These are phyloP conservation scores for Sporothrix sp. DNA, from an alignment of 2,329 filamentous ascomycete genomes.

Conservation along the genomic window DNA sequence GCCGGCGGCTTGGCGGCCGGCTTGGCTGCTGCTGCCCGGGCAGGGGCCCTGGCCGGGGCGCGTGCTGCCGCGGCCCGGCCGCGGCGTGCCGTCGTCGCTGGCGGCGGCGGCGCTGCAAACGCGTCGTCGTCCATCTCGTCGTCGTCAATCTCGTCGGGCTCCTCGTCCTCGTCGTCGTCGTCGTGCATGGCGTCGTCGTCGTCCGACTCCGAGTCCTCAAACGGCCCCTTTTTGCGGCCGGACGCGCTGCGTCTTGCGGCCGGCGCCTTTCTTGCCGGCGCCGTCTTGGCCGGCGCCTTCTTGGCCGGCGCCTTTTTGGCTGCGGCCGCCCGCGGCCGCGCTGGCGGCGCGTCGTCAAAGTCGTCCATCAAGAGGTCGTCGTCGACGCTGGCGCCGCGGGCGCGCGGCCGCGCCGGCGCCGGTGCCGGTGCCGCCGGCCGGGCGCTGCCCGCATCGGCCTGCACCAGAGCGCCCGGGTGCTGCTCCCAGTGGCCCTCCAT, in stretches of 20 bases:
- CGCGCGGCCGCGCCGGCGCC: slow-evolving; percentile 26
- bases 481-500: slow-evolving; percentile 80
- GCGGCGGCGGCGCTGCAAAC: slow-evolving; percentile 27
- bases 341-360: slow-evolving; percentile 41
- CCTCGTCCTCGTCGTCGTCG: slow-evolving; percentile 37
- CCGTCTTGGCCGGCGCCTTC: slow-evolving; percentile 25
- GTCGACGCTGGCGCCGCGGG: slow-evolving; percentile 31
- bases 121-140: slow-evolving; percentile 13
- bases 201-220: slow-evolving; percentile 29
- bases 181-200: slow-evolving; percentile 44
- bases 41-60: neutral
- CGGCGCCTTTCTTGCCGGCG: slow-evolving; percentile 28
- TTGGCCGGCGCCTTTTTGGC: slow-evolving; percentile 24
- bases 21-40: neutral
- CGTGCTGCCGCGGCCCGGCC: slow-evolving; percentile 1
- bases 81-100: slow-evolving; percentile 24
- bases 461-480: slow-evolving; percentile 55
- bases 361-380: slow-evolving; percentile 43
- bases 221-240: slow-evolving; percentile 34
- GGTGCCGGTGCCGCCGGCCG: neutral
- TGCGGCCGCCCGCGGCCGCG: too few species aligned
- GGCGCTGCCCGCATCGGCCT: neutral
- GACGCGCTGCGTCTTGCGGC: slow-evolving; percentile 30
- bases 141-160: slow-evolving; percentile 8
- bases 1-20: neutral